Evolutionary conservation across 352 stramenopile genomes (phyloP), one percentile per base, ranked within the genome.

Genomic region (Discostella stelligera): DNA sequence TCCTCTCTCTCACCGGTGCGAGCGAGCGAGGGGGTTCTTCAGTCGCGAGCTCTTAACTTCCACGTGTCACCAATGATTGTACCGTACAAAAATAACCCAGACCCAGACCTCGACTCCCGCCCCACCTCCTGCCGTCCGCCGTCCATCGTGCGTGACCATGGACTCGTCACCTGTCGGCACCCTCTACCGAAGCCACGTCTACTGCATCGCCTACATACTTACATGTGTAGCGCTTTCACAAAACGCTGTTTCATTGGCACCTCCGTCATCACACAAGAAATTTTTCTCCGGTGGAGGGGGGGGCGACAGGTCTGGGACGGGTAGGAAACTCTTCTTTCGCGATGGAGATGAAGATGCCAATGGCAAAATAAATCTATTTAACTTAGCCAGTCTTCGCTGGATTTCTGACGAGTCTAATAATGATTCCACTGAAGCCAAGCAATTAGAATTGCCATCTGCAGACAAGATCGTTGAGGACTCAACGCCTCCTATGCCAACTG

Each of bases 311-410:
- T 18, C 50, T 13, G 18, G 14, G 50, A 58, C 0, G 39, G 21
- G 53, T n/a, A 50, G 16, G 18, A 27, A 48, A 14, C 25, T 21
- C 16, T 39, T 67, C 39, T 68, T 23, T 21, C 13, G 53, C 16
- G 56, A 68, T 61, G 46, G 67, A 59, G 67, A 68, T 68, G 56
- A 67, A n/a, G 27, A 64, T 44, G 18, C 23, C 2, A 32, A 64
- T 41, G 46, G 44, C 20, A 16, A 48, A 32, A 48, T 25, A 8
- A 53, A 11, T 30, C n/a, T 7, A 58, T 59, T 61, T 13, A 75
- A 41, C 9, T 25, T 75, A 44, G 56, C 67, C 16, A 20, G 39
- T 30, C 23, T 68, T 55, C 56, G n/a, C n/a, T 30, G 50, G 50
- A 59, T 60, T 25, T 60, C 52, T 1, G 52, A 60, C 1, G 11